Base-by-base conservation (phyloP, 2,329 filamentous ascomycete species). In the Colletotrichum liaoningense region DNA sequence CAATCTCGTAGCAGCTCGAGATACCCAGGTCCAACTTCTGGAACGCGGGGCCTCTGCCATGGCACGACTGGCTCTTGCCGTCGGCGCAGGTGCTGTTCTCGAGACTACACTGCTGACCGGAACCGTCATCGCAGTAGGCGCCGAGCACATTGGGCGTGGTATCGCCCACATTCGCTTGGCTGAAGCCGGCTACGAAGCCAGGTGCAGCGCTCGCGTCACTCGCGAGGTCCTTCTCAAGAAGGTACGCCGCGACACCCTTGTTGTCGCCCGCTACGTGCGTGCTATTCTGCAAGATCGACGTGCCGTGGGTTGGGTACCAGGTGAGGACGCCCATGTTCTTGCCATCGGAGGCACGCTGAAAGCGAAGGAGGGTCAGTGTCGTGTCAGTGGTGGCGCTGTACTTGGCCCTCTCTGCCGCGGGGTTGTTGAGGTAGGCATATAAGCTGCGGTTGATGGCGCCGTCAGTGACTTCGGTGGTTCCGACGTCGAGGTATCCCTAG, bases 191-290 rank as follows among this genome's bases (percentile, higher is more conserved):
- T 1, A 98, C 94, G 77, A 97, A 98, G 11, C 88, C 89, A 2
- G 90, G 85, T 0, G 89, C 88, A 42, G 91, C 91, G 22, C 84
- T 86, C 1, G 85, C 79, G 22, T 90, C 86, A n/a, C 81, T 83
- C 2, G 84, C 80, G 62, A 93, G 87, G 64, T 89, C 91, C 76
- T 93, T 89, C 80, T 98, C 96, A 66, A 98, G 92, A 14, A 98
- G 85, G 79, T 93, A 93, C 0, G 95, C 94, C 2, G 96, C 95
- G 7, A 98, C 94, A 14, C 96, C 96, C 84, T 98, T 98, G 85
- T 98, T 98, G 82, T 98, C 96, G n/a, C 94, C 96, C 3, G 95
- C 92, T 63, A 97, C 90, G 16, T 98, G 87, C 0, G 95, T 98
- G 83, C 98, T 98, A 84, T 98, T 98, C 67, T 94, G 93, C 28